These are phyloP conservation scores for Priceomyces haplophilus DNA, from an alignment of 805 yeast genomes.

Conservation along the genomic window DNA sequence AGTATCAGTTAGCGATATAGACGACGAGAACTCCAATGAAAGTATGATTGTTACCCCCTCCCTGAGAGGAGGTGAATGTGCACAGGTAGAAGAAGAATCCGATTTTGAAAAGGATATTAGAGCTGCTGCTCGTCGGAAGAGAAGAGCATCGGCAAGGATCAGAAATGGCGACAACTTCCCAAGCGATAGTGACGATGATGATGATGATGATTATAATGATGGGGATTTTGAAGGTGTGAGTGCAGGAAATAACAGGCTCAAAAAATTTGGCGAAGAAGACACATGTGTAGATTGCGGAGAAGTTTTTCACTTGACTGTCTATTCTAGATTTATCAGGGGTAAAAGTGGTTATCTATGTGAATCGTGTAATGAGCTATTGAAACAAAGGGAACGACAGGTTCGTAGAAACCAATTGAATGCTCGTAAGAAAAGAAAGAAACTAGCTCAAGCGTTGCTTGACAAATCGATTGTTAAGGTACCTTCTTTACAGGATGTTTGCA, in stretches of 20 bases:
- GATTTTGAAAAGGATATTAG: conserved; percentile 28
- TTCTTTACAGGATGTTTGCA: conserved; percentile 79
- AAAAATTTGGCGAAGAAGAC: conserved; percentile 51
- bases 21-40: not conserved
- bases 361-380: conserved; percentile 47
- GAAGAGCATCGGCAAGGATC: conserved; percentile 33
- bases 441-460: conserved; percentile 83
- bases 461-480: conserved; percentile 61
- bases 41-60: conserved; percentile 1
- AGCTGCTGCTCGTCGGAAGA: conserved; percentile 42
- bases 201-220: conserved; percentile 26
- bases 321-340: conserved; percentile 51
- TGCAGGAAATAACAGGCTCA: conserved; percentile 16
- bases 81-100: conserved; percentile 15
- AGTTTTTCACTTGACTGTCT: conserved; percentile 61
- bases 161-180: conserved; percentile 12
- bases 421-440: conserved; percentile 69
- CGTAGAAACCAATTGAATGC: conserved; percentile 58
- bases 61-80: conserved; percentile 8
- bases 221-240: conserved; percentile 26
- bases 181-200: conserved; percentile 31
- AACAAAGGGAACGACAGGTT: conserved; percentile 42
- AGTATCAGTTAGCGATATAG: conserved; percentile 4
- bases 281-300: conserved; percentile 62
- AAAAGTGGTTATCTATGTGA: conserved; percentile 67